A percentile compares a stretch with the other conserved stretches of the same genome.
Conservation (phyloP, 2,329 filamentous ascomycete genomes). For the Colletotrichum filicis region DNA sequence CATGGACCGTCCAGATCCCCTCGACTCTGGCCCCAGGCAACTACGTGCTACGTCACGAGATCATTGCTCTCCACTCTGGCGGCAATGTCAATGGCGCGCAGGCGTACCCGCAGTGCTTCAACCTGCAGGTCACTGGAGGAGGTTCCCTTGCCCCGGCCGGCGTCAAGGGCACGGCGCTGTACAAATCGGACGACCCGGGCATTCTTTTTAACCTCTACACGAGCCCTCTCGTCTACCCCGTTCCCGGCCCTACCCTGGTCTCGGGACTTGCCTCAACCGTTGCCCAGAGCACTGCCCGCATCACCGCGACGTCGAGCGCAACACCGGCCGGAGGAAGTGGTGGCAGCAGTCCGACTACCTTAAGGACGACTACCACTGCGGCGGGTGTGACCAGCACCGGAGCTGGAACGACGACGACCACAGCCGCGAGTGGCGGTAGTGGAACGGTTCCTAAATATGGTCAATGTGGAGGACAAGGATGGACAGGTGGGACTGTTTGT, state of each 20-base stretch:
- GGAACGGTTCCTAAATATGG: constrained; percentile 43
- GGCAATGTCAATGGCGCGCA: constrained; percentile 55
- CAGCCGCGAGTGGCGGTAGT: constrained; percentile 18
- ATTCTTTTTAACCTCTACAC: constrained; percentile 49
- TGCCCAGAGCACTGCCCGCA: constrained; percentile 28
- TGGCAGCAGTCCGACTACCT: constrained; percentile 21
- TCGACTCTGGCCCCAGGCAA: constrained; percentile 58
- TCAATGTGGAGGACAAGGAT: constrained; percentile 52
- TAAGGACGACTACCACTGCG: constrained; percentile 21
- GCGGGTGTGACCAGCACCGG: constrained; percentile 15
- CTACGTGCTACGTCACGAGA: constrained; percentile 67
- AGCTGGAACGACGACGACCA: constrained; percentile 22
- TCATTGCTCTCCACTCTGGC: constrained; percentile 65
- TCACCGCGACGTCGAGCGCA: constrained; percentile 26
- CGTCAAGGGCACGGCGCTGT: constrained; percentile 49
- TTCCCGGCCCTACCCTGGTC: constrained; percentile 45
- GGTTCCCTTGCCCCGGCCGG: constrained; percentile 44
- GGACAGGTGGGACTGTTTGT: constrained; percentile 49
- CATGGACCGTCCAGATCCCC: constrained; percentile 61
- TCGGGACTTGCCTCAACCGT: constrained; percentile 31
- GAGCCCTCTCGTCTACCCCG: constrained; percentile 42
- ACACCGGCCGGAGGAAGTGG: constrained; percentile 33
- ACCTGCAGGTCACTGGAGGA: constrained; percentile 56
- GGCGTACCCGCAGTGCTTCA: constrained; percentile 63
- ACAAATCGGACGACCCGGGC: constrained; percentile 47